Conservation (phyloP, 495 filamentous ascomycete species). For the Daldinia caldariorum region DNA sequence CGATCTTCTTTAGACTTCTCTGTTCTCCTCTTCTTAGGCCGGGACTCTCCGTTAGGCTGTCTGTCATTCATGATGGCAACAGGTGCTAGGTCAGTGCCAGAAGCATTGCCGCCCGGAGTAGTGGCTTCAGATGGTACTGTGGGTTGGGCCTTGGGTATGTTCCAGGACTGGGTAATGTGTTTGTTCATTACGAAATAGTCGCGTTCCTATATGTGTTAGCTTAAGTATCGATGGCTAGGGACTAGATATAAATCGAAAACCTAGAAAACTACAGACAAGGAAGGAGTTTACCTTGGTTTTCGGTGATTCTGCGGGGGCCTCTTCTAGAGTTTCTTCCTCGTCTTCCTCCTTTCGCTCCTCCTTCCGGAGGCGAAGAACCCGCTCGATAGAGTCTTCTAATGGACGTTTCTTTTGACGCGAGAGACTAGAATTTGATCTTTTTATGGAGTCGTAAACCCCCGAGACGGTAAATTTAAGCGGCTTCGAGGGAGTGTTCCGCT, state of each 20-base stretch:
- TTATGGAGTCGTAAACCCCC: slow-evolving; percentile 77
- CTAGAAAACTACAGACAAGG: background rate
- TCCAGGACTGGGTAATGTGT: slow-evolving; percentile 64
- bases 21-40: slow-evolving; percentile 70
- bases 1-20: slow-evolving; percentile 52
- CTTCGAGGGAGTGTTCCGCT: slow-evolving; percentile 47
- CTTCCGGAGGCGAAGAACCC: slow-evolving; percentile 78
- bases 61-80: slow-evolving; percentile 48
- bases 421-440: slow-evolving; percentile 83
- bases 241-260: background rate
- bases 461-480: slow-evolving; percentile 62
- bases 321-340: slow-evolving; percentile 70
- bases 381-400: slow-evolving; percentile 86
- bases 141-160: slow-evolving; percentile 35
- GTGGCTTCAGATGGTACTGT: slow-evolving; percentile 24
- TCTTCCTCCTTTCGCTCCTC: slow-evolving; percentile 68
- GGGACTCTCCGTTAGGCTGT: slow-evolving; percentile 73
- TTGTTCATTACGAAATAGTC: slow-evolving; percentile 75
- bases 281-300: slow-evolving; percentile 40
- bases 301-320: slow-evolving; percentile 56
- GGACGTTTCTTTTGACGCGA: slow-evolving; percentile 80
- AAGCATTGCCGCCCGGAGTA: slow-evolving; percentile 22
- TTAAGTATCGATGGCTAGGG: no score
- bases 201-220: slow-evolving; percentile 56
- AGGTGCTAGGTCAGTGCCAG: slow-evolving; percentile 9